A percentile compares a stretch with the other conserved stretches of the same genome.
These are phyloP conservation scores for Gastrolobium villosum DNA, from an alignment of 306 rosid genomes.

Conservation along the genomic window DNA sequence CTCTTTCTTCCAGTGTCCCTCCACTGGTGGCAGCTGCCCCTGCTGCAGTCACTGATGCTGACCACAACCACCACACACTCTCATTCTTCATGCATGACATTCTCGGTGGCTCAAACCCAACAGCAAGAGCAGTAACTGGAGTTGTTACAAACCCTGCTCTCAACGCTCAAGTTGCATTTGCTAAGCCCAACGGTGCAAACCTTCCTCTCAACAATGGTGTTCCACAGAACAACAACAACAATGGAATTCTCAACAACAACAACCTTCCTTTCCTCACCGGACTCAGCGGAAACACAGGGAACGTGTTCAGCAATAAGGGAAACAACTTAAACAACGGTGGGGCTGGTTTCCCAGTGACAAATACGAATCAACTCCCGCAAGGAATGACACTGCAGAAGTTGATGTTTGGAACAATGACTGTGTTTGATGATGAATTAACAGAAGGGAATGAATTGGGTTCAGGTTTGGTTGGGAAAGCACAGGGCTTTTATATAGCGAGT, in stretches of 20 bases:
- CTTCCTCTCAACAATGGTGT: conserved; percentile 65
- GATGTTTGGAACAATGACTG: conserved; percentile 85
- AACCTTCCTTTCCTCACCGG: conserved; percentile 91
- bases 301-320: conserved; percentile 62
- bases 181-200: conserved; percentile 90
- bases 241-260: conserved; percentile 77
- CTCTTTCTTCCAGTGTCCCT: conserved; percentile 45
- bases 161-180: conserved; percentile 83
- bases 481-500: conserved; percentile 82
- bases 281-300: conserved; percentile 65
- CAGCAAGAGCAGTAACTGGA: conserved; percentile 81
- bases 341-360: conserved; percentile 55
- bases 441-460: conserved; percentile 82
- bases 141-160: conserved; percentile 77
- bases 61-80: conserved; percentile 49
- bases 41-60: conserved; percentile 10
- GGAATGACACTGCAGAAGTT: conserved; percentile 73
- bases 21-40: conserved; percentile 40
- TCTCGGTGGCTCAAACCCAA: conserved; percentile 82
- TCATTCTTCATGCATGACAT: conserved; percentile 87
- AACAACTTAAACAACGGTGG: conserved; percentile 60
- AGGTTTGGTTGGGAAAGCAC: conserved; percentile 82
- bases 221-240: conserved; percentile 74
- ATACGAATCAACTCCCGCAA: conserved; percentile 59
- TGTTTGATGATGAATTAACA: conserved; percentile 82